Conservation (phyloP, 75 land plant species). For the Adiantum capillusveneris region DNA sequence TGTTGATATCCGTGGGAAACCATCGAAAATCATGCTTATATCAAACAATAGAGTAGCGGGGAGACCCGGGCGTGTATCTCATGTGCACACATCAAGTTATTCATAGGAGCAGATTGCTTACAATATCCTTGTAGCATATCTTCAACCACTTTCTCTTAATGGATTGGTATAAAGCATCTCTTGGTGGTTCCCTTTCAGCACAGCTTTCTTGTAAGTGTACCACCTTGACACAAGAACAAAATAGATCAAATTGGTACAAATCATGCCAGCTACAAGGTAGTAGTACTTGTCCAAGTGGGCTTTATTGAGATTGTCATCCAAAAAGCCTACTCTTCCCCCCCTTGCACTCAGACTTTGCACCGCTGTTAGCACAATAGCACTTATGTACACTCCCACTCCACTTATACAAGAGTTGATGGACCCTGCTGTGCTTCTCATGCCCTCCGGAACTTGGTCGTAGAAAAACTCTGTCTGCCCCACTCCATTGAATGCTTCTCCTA, state of each 20-base stretch:
- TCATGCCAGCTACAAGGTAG: conserved; percentile 36
- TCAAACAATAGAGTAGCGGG: too few relatives aligned
- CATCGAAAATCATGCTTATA: too few relatives aligned
- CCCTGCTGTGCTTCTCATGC: conserved; percentile 71
- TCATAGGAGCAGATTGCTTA: too few relatives aligned
- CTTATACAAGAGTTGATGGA: conserved; percentile 58
- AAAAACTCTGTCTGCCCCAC: conserved; percentile 64
- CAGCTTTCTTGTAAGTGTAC: conserved; percentile 42
- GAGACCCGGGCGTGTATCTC: too few relatives aligned
- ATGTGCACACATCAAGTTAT: too few relatives aligned
- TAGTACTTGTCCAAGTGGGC: conserved; percentile 44
- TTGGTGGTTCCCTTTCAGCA: too few relatives aligned
- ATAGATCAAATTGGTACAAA: conserved; percentile 16
- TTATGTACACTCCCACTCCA: conserved; percentile 25
- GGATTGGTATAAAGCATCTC: too few relatives aligned
- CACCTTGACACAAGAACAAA: conserved; percentile 25
- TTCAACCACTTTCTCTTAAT: too few relatives aligned
- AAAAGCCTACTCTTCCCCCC: conserved; percentile 35
- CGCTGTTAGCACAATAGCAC: conserved; percentile 22
- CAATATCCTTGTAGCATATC: too few relatives aligned
- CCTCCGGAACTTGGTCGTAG: conserved; percentile 77
- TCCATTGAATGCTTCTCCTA: conserved; percentile 50
- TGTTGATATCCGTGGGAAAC: too few relatives aligned
- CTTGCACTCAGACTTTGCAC: conserved; percentile 15
- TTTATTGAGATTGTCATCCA: conserved; percentile 31